A percentile compares a stretch with the other conserved stretches of the same genome.
Conservation (phyloP, 306 rosid species). For the Dryas octopetala region DNA sequence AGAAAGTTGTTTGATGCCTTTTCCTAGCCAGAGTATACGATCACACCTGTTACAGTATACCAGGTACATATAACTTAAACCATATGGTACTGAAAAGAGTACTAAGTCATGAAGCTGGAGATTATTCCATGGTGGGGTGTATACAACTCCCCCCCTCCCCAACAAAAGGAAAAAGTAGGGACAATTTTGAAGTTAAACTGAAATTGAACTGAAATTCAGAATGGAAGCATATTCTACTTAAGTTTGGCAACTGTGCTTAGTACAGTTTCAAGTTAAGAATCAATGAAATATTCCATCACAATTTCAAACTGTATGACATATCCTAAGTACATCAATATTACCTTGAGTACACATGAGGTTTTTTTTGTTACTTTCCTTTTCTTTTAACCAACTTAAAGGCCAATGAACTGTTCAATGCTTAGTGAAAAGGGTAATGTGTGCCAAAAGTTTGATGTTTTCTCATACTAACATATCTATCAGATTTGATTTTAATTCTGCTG, state of each 20-base stretch:
- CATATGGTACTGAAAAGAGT: too few species aligned
- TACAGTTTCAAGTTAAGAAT: background rate
- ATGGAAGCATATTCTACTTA: background rate
- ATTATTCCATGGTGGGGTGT: background rate
- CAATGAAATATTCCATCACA: background rate
- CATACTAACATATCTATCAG: background rate
- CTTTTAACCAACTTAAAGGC: background rate
- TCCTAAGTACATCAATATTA: background rate
- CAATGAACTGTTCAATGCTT: background rate
- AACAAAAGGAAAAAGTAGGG: background rate
- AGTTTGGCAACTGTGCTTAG: background rate
- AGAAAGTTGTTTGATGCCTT: slow-evolving; percentile 69
- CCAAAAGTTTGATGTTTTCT: background rate
- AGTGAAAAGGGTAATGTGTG: background rate
- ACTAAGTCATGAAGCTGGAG: background rate
- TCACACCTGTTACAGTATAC: slow-evolving; percentile 69
- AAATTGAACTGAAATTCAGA: background rate
- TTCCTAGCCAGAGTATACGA: slow-evolving; percentile 81
- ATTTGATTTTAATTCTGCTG: background rate
- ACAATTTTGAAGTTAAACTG: background rate
- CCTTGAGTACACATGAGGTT: background rate
- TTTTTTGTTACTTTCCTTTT: background rate
- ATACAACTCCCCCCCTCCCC: background rate
- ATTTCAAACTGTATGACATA: background rate
- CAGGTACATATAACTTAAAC: slow-evolving; percentile 9